Evolutionary conservation across 2,329 filamentous ascomycete genomes (phyloP), one percentile per base, ranked within the genome.

Genomic region (Aspergillus neotritici): DNA sequence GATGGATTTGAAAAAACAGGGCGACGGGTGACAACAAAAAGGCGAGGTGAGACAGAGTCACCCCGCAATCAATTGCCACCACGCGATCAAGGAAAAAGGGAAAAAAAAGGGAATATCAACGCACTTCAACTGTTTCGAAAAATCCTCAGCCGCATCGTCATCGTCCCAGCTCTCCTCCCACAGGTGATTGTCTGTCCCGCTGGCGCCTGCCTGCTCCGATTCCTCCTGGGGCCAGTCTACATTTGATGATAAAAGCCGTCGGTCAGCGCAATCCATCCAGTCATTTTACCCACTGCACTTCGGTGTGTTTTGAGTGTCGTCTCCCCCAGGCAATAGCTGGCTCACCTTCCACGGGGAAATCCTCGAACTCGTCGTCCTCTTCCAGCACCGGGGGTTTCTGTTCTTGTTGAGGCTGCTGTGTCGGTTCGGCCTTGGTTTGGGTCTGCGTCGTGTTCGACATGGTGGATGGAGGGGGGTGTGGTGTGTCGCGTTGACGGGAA

Each of bases 161-260:
- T 98, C 93, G 64, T 98, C 93, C 93, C 93, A 98, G 76, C 89
- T 96, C 77, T 98, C 93, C 71, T 98, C 93, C 93, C 93, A 98
- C 42, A 98, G 75, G 72, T 97, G 90, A 66, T 83, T 80, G 61
- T 83, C 83, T 56, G 74, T 80, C 48, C 76, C 81, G 49, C 64
- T 63, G 41, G 63, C 52, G 45, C 58, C 43, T 83, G 84, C 52
- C 38, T 66, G 64, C 64, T 96, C 88, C 49, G 87, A 87, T 63
- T 95, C 90, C 63, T 95, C 88, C 67, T 89, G 83, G 41, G 83
- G 77, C 93, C 93, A 98, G 71, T 97, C 93, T 94, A 57, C 25
- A 43, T 8, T 3, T 28, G 39, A 11, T 29, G n/a, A n/a, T n/a
- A n/a, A 29, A 43, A 33, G 29, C 11, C 25, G 14, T 31, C 32